Percentiles rank a stretch among this genome's conserved stretches.
Evolutionary conservation across 176 grass and related monocot species (phyloP).

Genomic region (Musa troglodytarum): DNA sequence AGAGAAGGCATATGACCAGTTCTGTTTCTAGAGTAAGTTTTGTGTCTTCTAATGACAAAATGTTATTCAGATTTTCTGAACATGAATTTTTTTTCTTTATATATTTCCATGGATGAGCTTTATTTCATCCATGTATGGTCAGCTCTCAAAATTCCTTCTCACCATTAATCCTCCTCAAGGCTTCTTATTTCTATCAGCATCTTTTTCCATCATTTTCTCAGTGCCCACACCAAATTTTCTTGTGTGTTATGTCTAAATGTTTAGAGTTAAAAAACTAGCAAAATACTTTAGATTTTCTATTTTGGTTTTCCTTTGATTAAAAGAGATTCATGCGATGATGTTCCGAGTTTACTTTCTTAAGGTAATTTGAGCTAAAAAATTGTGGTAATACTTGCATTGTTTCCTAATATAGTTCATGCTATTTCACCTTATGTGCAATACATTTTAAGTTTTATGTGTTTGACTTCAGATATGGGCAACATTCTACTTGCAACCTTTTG

Average conservation of each 20-base stretch:
- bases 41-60: slow-evolving; percentile 2
- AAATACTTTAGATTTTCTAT: not conserved
- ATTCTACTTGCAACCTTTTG: too few relatives aligned
- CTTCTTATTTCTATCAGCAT: not conserved
- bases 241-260: not conserved
- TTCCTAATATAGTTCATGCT: too few relatives aligned
- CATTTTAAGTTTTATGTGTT: too few relatives aligned
- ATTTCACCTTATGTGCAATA: too few relatives aligned
- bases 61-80: not conserved
- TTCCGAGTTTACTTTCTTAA: not conserved
- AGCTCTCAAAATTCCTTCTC: not conserved
- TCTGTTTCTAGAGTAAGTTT: slow-evolving; percentile 52
- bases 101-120: not conserved
- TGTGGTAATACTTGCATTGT: too few relatives aligned
- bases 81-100: not conserved
- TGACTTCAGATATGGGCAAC: too few relatives aligned
- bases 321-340: not conserved
- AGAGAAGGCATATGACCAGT: slow-evolving; percentile 25
- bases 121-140: not conserved
- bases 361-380: not conserved
- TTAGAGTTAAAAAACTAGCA: too few relatives aligned
- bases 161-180: not conserved
- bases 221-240: not conserved
- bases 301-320: not conserved
- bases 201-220: not conserved